Percentiles rank a stretch among this genome's conserved stretches.
Evolutionary conservation across 306 rosid genomes (phyloP).

Genomic region (Abrus pulchellus): DNA sequence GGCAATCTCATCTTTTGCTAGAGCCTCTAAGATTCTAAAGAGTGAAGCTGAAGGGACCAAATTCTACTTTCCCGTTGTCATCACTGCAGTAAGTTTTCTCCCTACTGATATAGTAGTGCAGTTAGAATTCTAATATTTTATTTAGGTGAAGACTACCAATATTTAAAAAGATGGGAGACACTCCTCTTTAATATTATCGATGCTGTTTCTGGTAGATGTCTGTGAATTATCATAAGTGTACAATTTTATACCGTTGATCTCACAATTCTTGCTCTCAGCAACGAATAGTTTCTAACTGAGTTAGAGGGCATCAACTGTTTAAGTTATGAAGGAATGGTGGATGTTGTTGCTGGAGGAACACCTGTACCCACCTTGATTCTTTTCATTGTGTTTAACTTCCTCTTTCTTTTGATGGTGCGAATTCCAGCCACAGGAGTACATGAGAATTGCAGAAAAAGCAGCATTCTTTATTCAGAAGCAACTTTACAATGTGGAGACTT

Average conservation of each 20-base stretch:
- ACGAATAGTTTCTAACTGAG: conserved; percentile 25
- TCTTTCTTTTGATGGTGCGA: conserved; percentile 33
- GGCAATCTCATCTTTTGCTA: conserved; percentile 87
- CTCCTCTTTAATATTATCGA: conserved; percentile 10
- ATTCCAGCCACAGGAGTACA: conserved; percentile 78
- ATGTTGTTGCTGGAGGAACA: conserved; percentile 44
- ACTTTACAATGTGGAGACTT: conserved; percentile 73
- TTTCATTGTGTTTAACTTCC: conserved; percentile 38
- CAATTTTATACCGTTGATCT: conserved; percentile 37
- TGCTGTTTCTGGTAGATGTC: conserved; percentile 34
- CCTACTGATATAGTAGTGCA: conserved; percentile 20
- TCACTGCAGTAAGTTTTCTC: conserved; percentile 75
- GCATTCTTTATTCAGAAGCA: conserved; percentile 75
- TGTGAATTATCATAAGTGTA: background rate
- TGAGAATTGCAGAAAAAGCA: conserved; percentile 80
- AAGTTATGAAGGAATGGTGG: conserved; percentile 30
- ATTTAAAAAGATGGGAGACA: conserved; percentile 18
- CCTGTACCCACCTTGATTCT: conserved; percentile 36
- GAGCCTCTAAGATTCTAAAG: conserved; percentile 90
- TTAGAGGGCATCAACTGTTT: conserved; percentile 24
- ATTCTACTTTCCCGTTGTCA: conserved; percentile 81
- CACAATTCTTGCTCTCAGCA: conserved; percentile 35
- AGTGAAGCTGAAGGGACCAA: conserved; percentile 66
- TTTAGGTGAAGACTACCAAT: conserved; percentile 24
- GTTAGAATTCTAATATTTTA: background rate